These are phyloP conservation scores for Aspergillus novoparasiticus DNA, from an alignment of 2,329 filamentous ascomycete species.

Conservation along the genomic window DNA sequence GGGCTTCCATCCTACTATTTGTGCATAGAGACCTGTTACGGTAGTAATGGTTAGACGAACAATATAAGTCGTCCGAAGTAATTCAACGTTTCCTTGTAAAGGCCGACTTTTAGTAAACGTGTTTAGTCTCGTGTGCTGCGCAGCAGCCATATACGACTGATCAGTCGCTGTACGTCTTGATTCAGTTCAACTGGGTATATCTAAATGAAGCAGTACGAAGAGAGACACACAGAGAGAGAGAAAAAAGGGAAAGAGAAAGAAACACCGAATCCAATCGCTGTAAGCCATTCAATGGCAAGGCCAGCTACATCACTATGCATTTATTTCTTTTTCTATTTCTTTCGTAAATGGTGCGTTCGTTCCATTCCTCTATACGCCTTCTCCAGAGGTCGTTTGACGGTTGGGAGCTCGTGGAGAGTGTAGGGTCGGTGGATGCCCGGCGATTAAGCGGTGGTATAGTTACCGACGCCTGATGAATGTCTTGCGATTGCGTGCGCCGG, in stretches of 20 bases:
- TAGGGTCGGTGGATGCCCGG: slow-evolving; percentile 38
- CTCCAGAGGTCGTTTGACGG: slow-evolving; percentile 40
- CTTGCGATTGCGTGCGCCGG: slow-evolving; percentile 23
- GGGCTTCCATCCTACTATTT: background rate
- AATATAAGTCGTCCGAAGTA: background rate
- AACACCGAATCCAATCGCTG: background rate
- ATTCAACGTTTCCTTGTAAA: background rate
- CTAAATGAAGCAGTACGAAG: slow-evolving; percentile 6
- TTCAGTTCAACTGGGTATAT: slow-evolving; percentile 14
- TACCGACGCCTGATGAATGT: slow-evolving; percentile 14
- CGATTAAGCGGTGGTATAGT: slow-evolving; percentile 22
- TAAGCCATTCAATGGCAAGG: background rate
- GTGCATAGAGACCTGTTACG: background rate
- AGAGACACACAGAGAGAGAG: background rate
- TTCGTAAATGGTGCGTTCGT: slow-evolving; percentile 40
- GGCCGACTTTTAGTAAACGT: too few relatives aligned
- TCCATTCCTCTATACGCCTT: slow-evolving; percentile 43
- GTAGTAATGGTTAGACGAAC: background rate
- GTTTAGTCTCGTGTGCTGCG: background rate
- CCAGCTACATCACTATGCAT: slow-evolving; percentile 42
- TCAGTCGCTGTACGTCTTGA: background rate
- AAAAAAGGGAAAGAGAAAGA: background rate
- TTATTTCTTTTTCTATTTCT: slow-evolving; percentile 36
- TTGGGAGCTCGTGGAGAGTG: slow-evolving; percentile 27
- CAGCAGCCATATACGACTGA: background rate